Conservation (phyloP, 352 stramenopile genomes). For the Phytophthora fragariae region DNA sequence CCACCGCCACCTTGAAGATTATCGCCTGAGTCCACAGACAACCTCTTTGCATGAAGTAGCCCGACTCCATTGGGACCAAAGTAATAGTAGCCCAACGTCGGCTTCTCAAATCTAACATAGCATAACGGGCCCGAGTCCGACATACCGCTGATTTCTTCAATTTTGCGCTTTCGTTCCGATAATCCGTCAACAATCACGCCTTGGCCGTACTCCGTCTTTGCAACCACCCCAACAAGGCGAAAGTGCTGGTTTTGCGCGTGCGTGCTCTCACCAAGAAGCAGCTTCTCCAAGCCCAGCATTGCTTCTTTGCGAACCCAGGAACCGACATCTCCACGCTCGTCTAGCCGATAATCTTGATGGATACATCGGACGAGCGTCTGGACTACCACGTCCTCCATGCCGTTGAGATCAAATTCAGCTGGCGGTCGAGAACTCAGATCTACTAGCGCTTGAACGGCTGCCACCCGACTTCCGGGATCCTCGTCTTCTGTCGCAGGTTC, state of each 20-base stretch:
- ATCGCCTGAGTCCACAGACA: conserved; percentile 20
- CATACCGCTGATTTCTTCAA: conserved; percentile 25
- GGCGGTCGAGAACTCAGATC: conserved; percentile 78
- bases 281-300: conserved; percentile 90
- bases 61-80: conserved; percentile 68
- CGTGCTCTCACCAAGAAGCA: conserved; percentile 65
- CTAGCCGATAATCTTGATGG: conserved; percentile 95
- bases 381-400: conserved; percentile 73
- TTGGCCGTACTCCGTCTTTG: conserved; percentile 50
- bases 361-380: conserved; percentile 86
- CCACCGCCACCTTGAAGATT: background rate
- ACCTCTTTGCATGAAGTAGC: conserved; percentile 48
- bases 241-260: conserved; percentile 44
- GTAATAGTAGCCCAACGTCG: conserved; percentile 73
- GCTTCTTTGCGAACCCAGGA: conserved; percentile 97
- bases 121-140: conserved; percentile 47
- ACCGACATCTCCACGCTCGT: conserved; percentile 98
- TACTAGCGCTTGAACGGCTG: conserved; percentile 92
- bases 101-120: conserved; percentile 71
- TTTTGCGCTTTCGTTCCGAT: conserved; percentile 37
- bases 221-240: conserved; percentile 41
- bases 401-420: conserved; percentile 53
- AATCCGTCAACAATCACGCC: conserved; percentile 54
- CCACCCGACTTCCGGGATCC: conserved; percentile 96
- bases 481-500: conserved; percentile 74